Evolutionary conservation across 2,329 filamentous ascomycete genomes (phyloP), one percentile per base, ranked within the genome.

Genomic region (Penicillium brevicompactum): DNA sequence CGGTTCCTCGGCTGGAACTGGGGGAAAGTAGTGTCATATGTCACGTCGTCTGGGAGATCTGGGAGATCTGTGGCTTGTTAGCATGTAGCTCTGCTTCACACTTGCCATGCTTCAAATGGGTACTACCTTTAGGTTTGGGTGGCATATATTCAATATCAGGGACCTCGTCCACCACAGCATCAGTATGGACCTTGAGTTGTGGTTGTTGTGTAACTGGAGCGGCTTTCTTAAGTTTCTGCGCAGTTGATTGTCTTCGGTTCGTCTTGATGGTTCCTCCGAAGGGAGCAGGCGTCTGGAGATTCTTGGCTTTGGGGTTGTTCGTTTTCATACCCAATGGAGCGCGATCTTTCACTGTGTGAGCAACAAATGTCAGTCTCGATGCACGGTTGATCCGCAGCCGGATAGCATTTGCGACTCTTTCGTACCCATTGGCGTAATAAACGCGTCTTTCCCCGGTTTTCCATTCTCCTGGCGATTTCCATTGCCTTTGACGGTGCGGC

Each of bases 311-410:
- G 51, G 90, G 91, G 74, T 99, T 99, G 49, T 94, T 97, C 1
- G 93, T 97, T 76, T 99, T 99, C 81, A 91, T 88, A 32, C 93
- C 93, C 46, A 99, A 79, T 11, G 91, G 90, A 37, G 92, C 92
- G 67, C 93, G 87, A 56, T 80, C 87, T 56, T 86, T 85, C 48
- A 87, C 82, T 53, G 82, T 86, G 21, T 9, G 59, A 46, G 42
- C 27, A 32, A 42, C 32, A 48, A 38, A 24, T 55, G 58, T 48
- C 54, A 52, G 46, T 46, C 24, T 30, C 42, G 21, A 42, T 53
- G 13, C n/a, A 46, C 61, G 27, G 3, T 8, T 24, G 14, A 34
- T 43, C 32, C 46, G 27, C 47, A 30, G 44, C 34, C 45, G 56
- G 46, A 46, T 34, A 40, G 46, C 38, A 16, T 43, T 46, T 7